Evolutionary conservation across 768 basidiomycete species (phyloP).

Genomic region (Roridomyces roridus): DNA sequence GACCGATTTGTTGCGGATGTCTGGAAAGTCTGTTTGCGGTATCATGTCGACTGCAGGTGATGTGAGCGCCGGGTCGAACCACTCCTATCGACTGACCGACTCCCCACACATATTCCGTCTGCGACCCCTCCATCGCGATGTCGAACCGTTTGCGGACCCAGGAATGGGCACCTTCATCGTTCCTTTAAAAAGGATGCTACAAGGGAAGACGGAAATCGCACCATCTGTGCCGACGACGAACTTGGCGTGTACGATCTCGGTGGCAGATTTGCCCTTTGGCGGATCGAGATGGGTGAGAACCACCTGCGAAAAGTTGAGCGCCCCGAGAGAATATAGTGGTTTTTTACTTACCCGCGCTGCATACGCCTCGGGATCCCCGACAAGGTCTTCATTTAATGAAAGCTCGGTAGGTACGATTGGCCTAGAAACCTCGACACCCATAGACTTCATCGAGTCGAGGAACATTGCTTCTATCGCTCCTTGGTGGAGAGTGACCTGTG

Average conservation of each 20-base stretch:
- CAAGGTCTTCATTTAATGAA: slow-evolving; percentile 47
- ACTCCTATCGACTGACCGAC: slow-evolving; percentile 40
- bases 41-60: slow-evolving; percentile 55
- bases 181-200: background rate
- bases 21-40: slow-evolving; percentile 79
- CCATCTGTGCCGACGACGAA: slow-evolving; percentile 83
- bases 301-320: slow-evolving; percentile 37
- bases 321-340: background rate
- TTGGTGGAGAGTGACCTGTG: slow-evolving; percentile 64
- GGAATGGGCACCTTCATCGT: slow-evolving; percentile 70
- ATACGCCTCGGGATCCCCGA: slow-evolving; percentile 46
- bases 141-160: slow-evolving; percentile 76
- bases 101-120: slow-evolving; percentile 82
- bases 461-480: slow-evolving; percentile 68
- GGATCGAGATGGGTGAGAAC: slow-evolving; percentile 48
- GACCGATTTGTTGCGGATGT: slow-evolving; percentile 67
- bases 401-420: slow-evolving; percentile 57
- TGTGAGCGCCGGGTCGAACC: background rate
- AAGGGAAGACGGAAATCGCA: slow-evolving; percentile 28
- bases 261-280: slow-evolving; percentile 39
- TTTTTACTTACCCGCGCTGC: slow-evolving; percentile 43
- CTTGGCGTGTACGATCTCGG: slow-evolving; percentile 70
- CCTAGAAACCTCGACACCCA: slow-evolving; percentile 56
- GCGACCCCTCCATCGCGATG: slow-evolving; percentile 80
- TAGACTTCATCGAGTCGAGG: slow-evolving; percentile 55